Evolutionary conservation across 2,329 filamentous ascomycete species (phyloP).

Genomic region (Trichoderma hamatum): DNA sequence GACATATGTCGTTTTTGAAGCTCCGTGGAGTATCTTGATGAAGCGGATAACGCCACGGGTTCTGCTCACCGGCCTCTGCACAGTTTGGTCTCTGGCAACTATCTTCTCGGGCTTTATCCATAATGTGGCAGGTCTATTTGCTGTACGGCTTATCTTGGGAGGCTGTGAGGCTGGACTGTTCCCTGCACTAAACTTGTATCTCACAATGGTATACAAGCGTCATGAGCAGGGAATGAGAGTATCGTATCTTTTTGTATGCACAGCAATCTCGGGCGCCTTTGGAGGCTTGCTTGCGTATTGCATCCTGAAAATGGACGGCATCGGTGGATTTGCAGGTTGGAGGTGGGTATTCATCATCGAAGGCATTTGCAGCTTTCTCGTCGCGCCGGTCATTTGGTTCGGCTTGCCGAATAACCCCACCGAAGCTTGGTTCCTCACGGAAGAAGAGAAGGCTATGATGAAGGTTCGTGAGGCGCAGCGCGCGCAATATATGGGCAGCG

Average conservation of each 20-base stretch:
- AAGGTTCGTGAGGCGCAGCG: slow-evolving; percentile 48
- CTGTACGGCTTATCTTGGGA: slow-evolving; percentile 34
- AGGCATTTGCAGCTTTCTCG: slow-evolving; percentile 48
- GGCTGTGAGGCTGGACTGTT: slow-evolving; percentile 35
- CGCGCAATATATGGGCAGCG: slow-evolving; percentile 51
- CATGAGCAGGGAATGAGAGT: slow-evolving; percentile 58
- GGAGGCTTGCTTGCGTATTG: slow-evolving; percentile 52
- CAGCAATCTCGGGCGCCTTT: slow-evolving; percentile 52
- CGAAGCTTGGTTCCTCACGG: slow-evolving; percentile 52
- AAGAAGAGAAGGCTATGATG: slow-evolving; percentile 55
- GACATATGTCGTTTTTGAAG: slow-evolving; percentile 39
- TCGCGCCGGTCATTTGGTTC: slow-evolving; percentile 50
- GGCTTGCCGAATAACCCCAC: slow-evolving; percentile 51
- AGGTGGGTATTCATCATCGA: slow-evolving; percentile 56
- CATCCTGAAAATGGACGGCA: slow-evolving; percentile 49
- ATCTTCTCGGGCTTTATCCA: slow-evolving; percentile 38
- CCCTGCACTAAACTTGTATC: slow-evolving; percentile 35
- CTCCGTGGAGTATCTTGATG: slow-evolving; percentile 39
- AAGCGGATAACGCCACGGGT: slow-evolving; percentile 40
- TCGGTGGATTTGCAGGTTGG: slow-evolving; percentile 51
- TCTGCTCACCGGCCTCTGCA: slow-evolving; percentile 35
- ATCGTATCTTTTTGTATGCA: slow-evolving; percentile 51
- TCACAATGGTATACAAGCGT: slow-evolving; percentile 43
- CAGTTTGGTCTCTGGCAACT: slow-evolving; percentile 37
- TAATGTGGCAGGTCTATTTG: slow-evolving; percentile 36